A percentile compares a stretch with the other conserved stretches of the same genome.
These are phyloP conservation scores for Silene coronaria DNA, from an alignment of 179 eudicot genomes.

Conservation along the genomic window DNA sequence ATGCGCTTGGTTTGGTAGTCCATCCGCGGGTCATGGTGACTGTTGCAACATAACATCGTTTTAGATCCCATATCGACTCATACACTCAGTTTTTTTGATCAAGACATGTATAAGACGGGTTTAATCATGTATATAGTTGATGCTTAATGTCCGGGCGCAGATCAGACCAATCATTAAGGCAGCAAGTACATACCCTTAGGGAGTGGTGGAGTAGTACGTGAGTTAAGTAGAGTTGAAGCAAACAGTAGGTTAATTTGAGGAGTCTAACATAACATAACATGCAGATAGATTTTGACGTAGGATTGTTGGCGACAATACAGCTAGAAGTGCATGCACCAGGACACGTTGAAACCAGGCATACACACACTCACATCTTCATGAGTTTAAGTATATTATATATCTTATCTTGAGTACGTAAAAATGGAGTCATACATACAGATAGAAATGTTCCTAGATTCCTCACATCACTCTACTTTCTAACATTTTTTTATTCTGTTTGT, in stretches of 20 bases:
- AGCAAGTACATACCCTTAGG: background rate
- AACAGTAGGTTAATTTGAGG: background rate
- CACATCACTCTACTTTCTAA: background rate
- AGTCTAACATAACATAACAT: background rate
- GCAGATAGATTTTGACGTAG: constrained; percentile 2
- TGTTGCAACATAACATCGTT: background rate
- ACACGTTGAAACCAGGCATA: background rate
- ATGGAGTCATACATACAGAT: background rate
- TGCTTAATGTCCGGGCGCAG: background rate
- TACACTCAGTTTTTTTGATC: background rate
- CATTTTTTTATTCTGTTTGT: background rate
- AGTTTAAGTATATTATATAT: background rate
- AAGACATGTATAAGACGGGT: too few species aligned
- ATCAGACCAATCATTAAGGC: background rate
- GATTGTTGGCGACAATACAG: constrained; percentile 3
- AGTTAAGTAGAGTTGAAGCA: background rate
- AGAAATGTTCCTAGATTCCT: background rate
- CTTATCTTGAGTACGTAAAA: background rate
- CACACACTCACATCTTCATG: too few species aligned
- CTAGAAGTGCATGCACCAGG: constrained; percentile 9
- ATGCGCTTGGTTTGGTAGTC: background rate
- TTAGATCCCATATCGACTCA: background rate
- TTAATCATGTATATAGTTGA: too few species aligned
- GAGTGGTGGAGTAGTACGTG: constrained; percentile 5
- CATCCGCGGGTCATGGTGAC: background rate